A percentile compares a stretch with the other conserved stretches of the same genome.
phyloP scores from a whole-genome alignment of 192 early-diverging fungal genomes.

The Paraglomus occultum region DNA sequence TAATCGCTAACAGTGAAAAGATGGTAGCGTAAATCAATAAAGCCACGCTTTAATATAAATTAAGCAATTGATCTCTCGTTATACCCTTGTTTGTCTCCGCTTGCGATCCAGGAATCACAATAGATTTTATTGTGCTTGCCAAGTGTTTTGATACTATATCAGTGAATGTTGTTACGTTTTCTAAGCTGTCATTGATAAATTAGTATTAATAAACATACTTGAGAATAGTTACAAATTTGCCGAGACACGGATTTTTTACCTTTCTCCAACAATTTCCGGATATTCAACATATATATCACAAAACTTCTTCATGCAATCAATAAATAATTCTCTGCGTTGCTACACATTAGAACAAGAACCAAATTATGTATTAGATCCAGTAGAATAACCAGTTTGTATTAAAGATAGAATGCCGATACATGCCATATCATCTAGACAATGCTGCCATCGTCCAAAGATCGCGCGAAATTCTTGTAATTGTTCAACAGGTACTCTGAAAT shows the following conservation, averaged over 20 bases:
- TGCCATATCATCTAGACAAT: conserved; percentile 24
- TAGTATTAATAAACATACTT: conserved; percentile 3
- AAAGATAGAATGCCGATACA: neutral
- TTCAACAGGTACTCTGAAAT: conserved; percentile 23
- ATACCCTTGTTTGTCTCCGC: no score
- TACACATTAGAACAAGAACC: conserved; percentile 14
- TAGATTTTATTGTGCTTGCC: neutral
- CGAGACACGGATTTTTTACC: neutral
- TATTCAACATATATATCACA: conserved; percentile 33
- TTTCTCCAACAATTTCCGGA: conserved; percentile 18
- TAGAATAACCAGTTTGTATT: no score
- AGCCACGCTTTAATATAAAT: no score
- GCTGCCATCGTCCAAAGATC: conserved; percentile 27
- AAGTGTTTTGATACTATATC: conserved; percentile 35
- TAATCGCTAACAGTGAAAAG: conserved; percentile 30
- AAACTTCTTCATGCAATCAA: conserved; percentile 32
- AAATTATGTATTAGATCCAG: neutral
- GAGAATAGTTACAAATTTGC: neutral
- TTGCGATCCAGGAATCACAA: no score
- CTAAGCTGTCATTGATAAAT: conserved; percentile 21
- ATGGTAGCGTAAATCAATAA: neutral
- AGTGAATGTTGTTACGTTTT: conserved; percentile 34
- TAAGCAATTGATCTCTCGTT: no score
- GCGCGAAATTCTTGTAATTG: conserved; percentile 21
- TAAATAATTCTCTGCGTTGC: conserved; percentile 35